Evolutionary conservation across 495 filamentous ascomycete genomes (phyloP), one percentile per base, ranked within the genome.

Genomic region (Aspergillus mulundensis): DNA sequence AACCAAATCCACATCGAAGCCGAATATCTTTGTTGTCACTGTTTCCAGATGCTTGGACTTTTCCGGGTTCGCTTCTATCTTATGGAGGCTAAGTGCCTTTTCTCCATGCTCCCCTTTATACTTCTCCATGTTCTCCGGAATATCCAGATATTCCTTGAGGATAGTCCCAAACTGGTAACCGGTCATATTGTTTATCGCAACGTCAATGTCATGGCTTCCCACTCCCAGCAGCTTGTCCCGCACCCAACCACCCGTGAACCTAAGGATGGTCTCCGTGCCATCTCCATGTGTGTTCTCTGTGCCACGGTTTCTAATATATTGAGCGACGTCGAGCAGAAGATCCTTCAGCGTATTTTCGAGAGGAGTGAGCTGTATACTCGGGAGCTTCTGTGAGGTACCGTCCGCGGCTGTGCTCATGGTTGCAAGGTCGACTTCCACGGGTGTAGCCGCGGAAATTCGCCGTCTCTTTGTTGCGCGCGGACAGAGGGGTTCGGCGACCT

Each of bases 21-120:
- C 92, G 57, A 96, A 85, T 28, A 98, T 81, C 58, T 77, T 87
- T 2, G 86, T 92, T 2, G 89, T 96, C 11, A 88, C 89, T 0
- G 95, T 97, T 71, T 95, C 94, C 23, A 99, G 79, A 69, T 99
- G 91, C 74, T 99, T 99, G 16, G 90, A 95, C 71, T 96, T 97
- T 61, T 97, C 94, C 0, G 94, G 95, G 64, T 99, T 97, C 45
- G 84, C 85, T 52, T 88, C 84, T 60, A 95, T 88, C 63, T 86
- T 90, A 64, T 91, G 83, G 45, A 93, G 70, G 53, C 76, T 77
- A 15, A 64, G 54, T 42, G 70, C 65, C 18, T 66, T 62, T 25
- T 57, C 58, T 10, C 63, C 58, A 5, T 68, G 59, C 19, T 57
- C 53, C 32, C 62, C 55, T 42, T 69, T 72, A 59, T 84, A 84